Percentiles rank a stretch among this genome's conserved stretches.
Evolutionary conservation across 176 grass and related monocot species (phyloP).

Genomic region (Canna indica): DNA sequence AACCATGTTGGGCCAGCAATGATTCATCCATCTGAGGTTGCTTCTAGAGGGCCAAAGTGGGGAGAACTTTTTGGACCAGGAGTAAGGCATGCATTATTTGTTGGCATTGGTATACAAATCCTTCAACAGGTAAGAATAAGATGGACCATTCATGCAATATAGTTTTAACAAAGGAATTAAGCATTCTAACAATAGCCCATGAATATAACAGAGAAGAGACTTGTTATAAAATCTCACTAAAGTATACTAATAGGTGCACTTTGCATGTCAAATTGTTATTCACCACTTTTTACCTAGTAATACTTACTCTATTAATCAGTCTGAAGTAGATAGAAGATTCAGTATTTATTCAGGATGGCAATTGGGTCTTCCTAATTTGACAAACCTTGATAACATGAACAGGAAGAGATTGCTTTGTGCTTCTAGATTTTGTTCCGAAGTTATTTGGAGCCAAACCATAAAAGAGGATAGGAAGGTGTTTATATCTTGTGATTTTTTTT

Average conservation of each 20-base stretch:
- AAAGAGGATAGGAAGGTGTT: too few species aligned
- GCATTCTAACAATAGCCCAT: not conserved
- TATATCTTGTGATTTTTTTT: too few species aligned
- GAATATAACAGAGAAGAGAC: not conserved
- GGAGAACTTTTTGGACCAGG: conserved; percentile 46
- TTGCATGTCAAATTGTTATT: not conserved
- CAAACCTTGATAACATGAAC: not conserved
- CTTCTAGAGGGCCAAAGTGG: conserved; percentile 25
- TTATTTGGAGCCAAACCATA: too few species aligned
- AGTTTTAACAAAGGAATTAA: not conserved
- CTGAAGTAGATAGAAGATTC: not conserved
- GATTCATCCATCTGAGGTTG: conserved; percentile 34
- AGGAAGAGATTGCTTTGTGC: not conserved
- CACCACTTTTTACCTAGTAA: not conserved
- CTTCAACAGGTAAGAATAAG: conserved; percentile 41
- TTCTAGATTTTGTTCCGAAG: not conserved
- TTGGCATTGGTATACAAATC: conserved; percentile 56
- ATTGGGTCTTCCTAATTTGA: not conserved
- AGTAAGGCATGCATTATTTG: conserved; percentile 50
- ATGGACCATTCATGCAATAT: not conserved
- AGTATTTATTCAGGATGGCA: not conserved
- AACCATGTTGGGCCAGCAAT: conserved; percentile 32
- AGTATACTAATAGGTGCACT: not conserved
- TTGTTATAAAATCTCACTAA: not conserved
- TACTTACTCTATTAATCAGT: not conserved